phyloP scores from a whole-genome alignment of 163 green algal genomes.

The Prototheca cutis region DNA sequence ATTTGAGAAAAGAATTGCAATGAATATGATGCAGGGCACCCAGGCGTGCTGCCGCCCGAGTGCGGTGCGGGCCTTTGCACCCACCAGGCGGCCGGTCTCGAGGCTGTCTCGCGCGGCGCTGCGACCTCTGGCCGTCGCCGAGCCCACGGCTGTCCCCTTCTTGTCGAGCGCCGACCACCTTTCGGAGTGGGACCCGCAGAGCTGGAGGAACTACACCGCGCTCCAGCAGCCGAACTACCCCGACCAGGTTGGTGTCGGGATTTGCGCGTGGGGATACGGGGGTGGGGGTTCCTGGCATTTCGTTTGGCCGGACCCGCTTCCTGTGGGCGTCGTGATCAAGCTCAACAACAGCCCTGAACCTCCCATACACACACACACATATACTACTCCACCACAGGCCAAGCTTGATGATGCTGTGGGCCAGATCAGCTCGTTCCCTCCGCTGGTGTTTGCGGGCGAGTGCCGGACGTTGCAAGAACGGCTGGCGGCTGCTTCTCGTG shows the following conservation, averaged over 20 bases:
- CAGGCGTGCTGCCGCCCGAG: too few relatives aligned
- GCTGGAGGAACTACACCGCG: slow-evolving; percentile 47
- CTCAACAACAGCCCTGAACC: too few relatives aligned
- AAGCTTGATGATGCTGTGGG: slow-evolving; percentile 44
- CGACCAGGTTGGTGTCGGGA: slow-evolving; percentile 34
- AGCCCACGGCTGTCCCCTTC: slow-evolving; percentile 43
- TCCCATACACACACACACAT: too few relatives aligned
- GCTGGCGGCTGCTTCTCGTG: slow-evolving; percentile 69
- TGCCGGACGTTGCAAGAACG: slow-evolving; percentile 80
- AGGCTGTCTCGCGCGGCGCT: background rate
- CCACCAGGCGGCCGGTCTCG: background rate
- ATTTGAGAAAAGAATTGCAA: too few relatives aligned
- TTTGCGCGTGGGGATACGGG: too few relatives aligned
- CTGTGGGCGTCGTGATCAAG: too few relatives aligned
- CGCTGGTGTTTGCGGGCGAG: slow-evolving; percentile 91
- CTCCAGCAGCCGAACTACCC: slow-evolving; percentile 89
- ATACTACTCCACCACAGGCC: too few relatives aligned
- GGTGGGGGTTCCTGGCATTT: too few relatives aligned
- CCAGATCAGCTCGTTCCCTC: slow-evolving; percentile 66
- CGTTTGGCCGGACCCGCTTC: too few relatives aligned
- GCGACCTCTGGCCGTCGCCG: slow-evolving; percentile 20
- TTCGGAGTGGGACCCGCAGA: slow-evolving; percentile 34
- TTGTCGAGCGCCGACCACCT: slow-evolving; percentile 37
- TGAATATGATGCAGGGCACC: too few relatives aligned
- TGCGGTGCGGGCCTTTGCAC: too few relatives aligned